Evolutionary conservation across 208 protist species (phyloP).

Genomic region (Porcisia hertigi): DNA sequence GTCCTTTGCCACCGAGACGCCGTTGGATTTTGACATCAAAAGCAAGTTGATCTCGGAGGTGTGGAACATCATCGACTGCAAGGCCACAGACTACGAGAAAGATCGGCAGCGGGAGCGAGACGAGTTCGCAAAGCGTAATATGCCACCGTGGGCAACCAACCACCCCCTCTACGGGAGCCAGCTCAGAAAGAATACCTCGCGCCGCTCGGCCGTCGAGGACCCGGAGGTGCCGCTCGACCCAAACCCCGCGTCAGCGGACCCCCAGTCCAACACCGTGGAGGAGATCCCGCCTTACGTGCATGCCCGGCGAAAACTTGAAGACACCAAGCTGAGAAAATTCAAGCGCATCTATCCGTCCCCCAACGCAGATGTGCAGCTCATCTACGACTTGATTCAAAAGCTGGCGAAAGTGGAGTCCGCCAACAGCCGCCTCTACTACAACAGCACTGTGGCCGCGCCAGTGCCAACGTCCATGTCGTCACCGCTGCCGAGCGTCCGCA

Average conservation of each 20-base stretch:
- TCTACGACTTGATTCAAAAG: slow-evolving; percentile 73
- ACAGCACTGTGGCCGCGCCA: slow-evolving; percentile 30
- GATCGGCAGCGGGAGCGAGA: slow-evolving; percentile 69
- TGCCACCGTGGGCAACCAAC: slow-evolving; percentile 60
- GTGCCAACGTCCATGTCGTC: slow-evolving; percentile 2
- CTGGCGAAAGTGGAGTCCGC: slow-evolving; percentile 44
- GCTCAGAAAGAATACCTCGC: slow-evolving; percentile 18
- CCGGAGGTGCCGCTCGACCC: slow-evolving; percentile 1
- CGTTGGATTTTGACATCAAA: slow-evolving; percentile 94
- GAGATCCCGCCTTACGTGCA: slow-evolving; percentile 29
- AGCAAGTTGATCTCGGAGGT: slow-evolving; percentile 83
- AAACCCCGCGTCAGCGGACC: neutral
- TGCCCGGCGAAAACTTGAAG: slow-evolving; percentile 47
- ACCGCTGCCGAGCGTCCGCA: slow-evolving; percentile 11
- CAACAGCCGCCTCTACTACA: slow-evolving; percentile 42
- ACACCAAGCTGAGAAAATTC: slow-evolving; percentile 82
- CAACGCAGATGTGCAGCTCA: slow-evolving; percentile 53
- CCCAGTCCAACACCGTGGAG: slow-evolving; percentile 1
- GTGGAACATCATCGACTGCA: slow-evolving; percentile 89
- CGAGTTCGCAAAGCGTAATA: slow-evolving; percentile 79
- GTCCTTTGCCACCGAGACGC: slow-evolving; percentile 93
- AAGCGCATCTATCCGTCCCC: slow-evolving; percentile 76
- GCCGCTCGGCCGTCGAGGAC: neutral
- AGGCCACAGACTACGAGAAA: slow-evolving; percentile 61
- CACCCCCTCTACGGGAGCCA: slow-evolving; percentile 38